Percentiles rank a stretch among this genome's conserved stretches.
Conservation (phyloP, 352 stramenopile species). For the Thalassiosira exigua region DNA sequence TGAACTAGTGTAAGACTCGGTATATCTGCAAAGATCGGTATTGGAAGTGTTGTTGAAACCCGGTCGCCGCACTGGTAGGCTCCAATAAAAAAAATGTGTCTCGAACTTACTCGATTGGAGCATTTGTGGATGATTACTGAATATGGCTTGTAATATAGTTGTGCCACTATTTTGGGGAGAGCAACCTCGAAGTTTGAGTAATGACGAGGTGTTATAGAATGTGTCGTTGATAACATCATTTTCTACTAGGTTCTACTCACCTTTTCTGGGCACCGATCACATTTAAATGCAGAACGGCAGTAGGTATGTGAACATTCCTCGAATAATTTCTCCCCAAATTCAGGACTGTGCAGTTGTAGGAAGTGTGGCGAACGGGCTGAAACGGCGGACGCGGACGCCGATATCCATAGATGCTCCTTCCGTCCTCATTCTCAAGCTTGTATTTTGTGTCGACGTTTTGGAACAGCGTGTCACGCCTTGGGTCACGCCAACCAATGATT, state of each 20-base stretch:
- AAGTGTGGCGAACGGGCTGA: neutral
- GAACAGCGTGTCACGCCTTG: too few relatives aligned
- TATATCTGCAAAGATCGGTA: slow-evolving; percentile 10
- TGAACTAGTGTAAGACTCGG: slow-evolving; percentile 7
- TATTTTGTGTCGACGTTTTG: too few relatives aligned
- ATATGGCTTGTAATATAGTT: slow-evolving; percentile 39
- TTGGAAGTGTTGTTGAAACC: neutral
- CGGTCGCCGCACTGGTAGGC: neutral
- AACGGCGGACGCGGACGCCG: slow-evolving; percentile 12
- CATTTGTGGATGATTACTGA: slow-evolving; percentile 42
- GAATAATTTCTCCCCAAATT: neutral
- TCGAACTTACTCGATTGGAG: slow-evolving; percentile 26
- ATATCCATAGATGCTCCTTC: slow-evolving; percentile 10
- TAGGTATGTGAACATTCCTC: slow-evolving; percentile 1
- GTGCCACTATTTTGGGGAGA: too few relatives aligned
- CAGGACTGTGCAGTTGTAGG: slow-evolving; percentile 9
- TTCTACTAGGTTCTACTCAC: too few relatives aligned
- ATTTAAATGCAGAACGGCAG: slow-evolving; percentile 51
- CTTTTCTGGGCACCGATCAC: slow-evolving; percentile 65
- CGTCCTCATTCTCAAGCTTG: too few relatives aligned
- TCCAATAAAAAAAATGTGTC: slow-evolving; percentile 64
- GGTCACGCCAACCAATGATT: too few relatives aligned
- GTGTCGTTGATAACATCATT: too few relatives aligned
- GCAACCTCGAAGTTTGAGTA: too few relatives aligned
- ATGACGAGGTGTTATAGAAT: too few relatives aligned